Evolutionary conservation across 352 stramenopile genomes (phyloP).

Genomic region (Globisporangium mamillatum): DNA sequence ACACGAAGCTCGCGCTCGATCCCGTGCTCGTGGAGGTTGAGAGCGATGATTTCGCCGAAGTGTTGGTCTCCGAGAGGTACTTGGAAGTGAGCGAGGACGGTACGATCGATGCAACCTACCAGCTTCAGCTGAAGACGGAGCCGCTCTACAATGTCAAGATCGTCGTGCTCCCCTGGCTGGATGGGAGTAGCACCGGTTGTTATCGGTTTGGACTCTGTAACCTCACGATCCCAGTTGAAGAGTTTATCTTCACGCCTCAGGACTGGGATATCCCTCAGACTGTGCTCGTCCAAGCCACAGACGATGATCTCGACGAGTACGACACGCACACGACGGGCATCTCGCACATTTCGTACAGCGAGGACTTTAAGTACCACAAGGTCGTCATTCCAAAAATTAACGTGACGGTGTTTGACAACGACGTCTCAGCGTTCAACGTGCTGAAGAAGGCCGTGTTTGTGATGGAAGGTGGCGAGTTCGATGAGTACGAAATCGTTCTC

Average conservation of each 20-base stretch:
- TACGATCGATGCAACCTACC: slow-evolving; percentile 34
- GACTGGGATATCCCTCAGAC: slow-evolving; percentile 66
- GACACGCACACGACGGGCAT: slow-evolving; percentile 64
- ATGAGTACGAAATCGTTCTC: slow-evolving; percentile 57
- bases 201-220: slow-evolving; percentile 79
- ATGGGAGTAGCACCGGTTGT: slow-evolving; percentile 53
- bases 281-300: slow-evolving; percentile 51
- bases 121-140: slow-evolving; percentile 55
- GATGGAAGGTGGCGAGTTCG: slow-evolving; percentile 37
- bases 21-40: slow-evolving; percentile 47
- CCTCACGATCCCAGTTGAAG: slow-evolving; percentile 46
- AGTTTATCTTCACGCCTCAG: slow-evolving; percentile 56
- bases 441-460: slow-evolving; percentile 40
- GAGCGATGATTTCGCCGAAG: slow-evolving; percentile 54
- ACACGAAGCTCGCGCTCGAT: slow-evolving; percentile 35
- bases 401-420: slow-evolving; percentile 61
- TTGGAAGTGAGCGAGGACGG: slow-evolving; percentile 66
- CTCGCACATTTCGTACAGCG: slow-evolving; percentile 63
- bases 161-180: slow-evolving; percentile 61
- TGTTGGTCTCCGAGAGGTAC: slow-evolving; percentile 54
- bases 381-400: slow-evolving; percentile 58
- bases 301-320: slow-evolving; percentile 67
- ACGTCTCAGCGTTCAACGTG: slow-evolving; percentile 50
- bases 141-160: slow-evolving; percentile 59
- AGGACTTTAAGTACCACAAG: slow-evolving; percentile 65